A percentile compares a stretch with the other conserved stretches of the same genome.
Evolutionary conservation across 345 rosid species (phyloP).

Genomic region (Camelina sativa): DNA sequence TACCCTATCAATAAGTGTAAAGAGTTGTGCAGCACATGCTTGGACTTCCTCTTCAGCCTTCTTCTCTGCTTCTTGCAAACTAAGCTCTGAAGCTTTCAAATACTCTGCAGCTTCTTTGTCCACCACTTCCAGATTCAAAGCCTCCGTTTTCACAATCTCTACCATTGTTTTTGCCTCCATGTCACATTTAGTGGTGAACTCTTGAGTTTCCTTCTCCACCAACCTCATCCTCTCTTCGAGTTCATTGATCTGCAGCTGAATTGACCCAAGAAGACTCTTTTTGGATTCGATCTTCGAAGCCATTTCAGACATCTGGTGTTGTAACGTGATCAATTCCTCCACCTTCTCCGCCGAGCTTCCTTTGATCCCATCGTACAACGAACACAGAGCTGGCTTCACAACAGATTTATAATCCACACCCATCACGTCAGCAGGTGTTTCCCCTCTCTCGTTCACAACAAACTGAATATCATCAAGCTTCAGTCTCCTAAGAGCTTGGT

Average conservation of each 20-base stretch:
- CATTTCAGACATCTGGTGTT: slow-evolving; percentile 61
- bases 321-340: slow-evolving; percentile 62
- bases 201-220: slow-evolving; percentile 64
- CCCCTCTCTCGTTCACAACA: slow-evolving; percentile 58
- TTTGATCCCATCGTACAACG: slow-evolving; percentile 55
- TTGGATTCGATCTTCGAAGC: slow-evolving; percentile 58
- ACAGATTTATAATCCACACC: slow-evolving; percentile 75
- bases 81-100: slow-evolving; percentile 50
- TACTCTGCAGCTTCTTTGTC: slow-evolving; percentile 82
- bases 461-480: slow-evolving; percentile 72
- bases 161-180: slow-evolving; percentile 62
- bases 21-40: slow-evolving; percentile 56
- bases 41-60: slow-evolving; percentile 68
- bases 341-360: slow-evolving; percentile 55
- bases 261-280: slow-evolving; percentile 39
- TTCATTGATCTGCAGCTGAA: slow-evolving; percentile 62
- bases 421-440: slow-evolving; percentile 68
- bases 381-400: slow-evolving; percentile 66
- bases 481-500: slow-evolving; percentile 72
- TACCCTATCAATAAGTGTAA: slow-evolving; percentile 61
- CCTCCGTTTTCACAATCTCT: slow-evolving; percentile 61
- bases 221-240: slow-evolving; percentile 62
- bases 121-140: slow-evolving; percentile 51
- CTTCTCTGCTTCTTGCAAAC: slow-evolving; percentile 64
- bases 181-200: slow-evolving; percentile 50